Conservation (phyloP, 768 basidiomycete species). For the Porpolomopsis calyptriformis region DNA sequence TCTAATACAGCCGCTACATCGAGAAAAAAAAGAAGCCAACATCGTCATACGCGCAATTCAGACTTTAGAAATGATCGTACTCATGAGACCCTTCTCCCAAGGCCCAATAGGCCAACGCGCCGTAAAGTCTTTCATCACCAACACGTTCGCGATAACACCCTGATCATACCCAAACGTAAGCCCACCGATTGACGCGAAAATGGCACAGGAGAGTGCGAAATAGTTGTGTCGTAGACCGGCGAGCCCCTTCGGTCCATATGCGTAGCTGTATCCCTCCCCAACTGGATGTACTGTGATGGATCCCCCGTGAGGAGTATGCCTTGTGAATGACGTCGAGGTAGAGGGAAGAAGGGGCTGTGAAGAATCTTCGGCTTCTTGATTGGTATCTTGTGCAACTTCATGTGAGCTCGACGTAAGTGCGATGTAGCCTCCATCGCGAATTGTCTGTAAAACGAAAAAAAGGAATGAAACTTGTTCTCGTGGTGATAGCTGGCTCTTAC, state of each 20-base stretch:
- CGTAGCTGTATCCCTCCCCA: constrained; percentile 46
- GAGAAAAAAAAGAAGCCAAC: not conserved
- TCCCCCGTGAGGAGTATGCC: constrained; percentile 14
- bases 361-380: not conserved
- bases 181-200: constrained; percentile 70
- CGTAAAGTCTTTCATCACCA: constrained; percentile 72
- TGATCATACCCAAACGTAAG: constrained; percentile 78
- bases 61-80: constrained; percentile 29
- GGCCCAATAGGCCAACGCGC: constrained; percentile 59
- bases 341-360: not conserved
- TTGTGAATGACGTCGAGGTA: not conserved
- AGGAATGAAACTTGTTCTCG: not conserved
- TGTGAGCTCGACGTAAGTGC: not conserved
- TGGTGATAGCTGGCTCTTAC: too few relatives aligned
- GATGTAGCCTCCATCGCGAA: not conserved
- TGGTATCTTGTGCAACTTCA: not conserved
- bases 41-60: not conserved
- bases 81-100: constrained; percentile 68
- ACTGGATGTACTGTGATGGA: constrained; percentile 26
- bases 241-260: constrained; percentile 64
- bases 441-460: not conserved
- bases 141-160: constrained; percentile 77
- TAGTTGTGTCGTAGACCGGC: constrained; percentile 53
- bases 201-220: constrained; percentile 55
- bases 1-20: constrained; percentile 62